Evolutionary conservation across 2,329 filamentous ascomycete genomes (phyloP), one percentile per base, ranked within the genome.

Genomic region (Penicillium sp.): DNA sequence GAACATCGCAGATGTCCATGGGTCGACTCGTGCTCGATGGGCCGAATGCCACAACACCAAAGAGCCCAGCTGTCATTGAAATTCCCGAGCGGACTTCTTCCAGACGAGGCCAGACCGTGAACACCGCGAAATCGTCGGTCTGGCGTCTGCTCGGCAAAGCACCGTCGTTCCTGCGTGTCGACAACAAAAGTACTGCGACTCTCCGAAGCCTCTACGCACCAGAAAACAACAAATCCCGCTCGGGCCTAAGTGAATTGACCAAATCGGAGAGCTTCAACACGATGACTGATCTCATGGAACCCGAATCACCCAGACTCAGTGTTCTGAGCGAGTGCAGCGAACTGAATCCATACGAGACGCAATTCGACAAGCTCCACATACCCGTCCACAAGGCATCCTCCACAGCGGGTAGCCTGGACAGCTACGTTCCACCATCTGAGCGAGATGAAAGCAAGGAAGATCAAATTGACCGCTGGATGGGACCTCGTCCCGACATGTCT

Each of bases 311-410:
- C 2, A 57, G 69, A 33, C 53, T 71, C 7, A 72, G 69, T 41
- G 60, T 67, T 14, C 54, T 72, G 1, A 72, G 69, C 33, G 69
- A 72, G 50, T 70, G 68, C 48, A 71, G 68, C 37, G 67, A 71
- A 43, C 49, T 70, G 11, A 58, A 60, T 27, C 56, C 62, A 1
- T 53, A 58, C 9, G 63, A 62, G n/a, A 53, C 52, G 11, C 48
- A 44, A 5, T 54, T 51, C 28, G 60, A 64, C 33, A 31, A 52
- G 17, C 35, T 62, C 17, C 50, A 63, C 3, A 60, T 62, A 11
- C 59, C 61, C 2, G 25, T 61, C n/a, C 54, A 52, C n/a, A 48
- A 48, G 45, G 39, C 39, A 35, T 33, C 35, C 4, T 45, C 43
- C 7, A 35, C 41, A 9, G 36, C 39, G 7, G 41, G 47, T 14